Evolutionary conservation across 2,329 filamentous ascomycete species (phyloP).

Genomic region (Hysterium pulicare): DNA sequence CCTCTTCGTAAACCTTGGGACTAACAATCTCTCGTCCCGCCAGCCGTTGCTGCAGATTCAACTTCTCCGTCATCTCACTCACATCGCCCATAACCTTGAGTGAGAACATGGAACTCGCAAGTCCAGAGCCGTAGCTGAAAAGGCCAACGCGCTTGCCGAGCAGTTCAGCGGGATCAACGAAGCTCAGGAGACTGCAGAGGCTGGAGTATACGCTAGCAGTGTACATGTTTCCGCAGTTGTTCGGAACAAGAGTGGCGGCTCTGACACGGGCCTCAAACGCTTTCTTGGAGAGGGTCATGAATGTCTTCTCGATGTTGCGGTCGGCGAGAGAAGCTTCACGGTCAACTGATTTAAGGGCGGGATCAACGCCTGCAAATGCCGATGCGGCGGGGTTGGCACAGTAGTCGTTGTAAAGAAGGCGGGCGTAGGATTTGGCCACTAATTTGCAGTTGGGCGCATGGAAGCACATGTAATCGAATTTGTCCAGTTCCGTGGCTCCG

Average conservation of each 20-base stretch:
- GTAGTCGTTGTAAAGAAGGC: conserved; percentile 84
- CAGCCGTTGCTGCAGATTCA: conserved; percentile 68
- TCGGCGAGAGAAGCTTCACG: conserved; percentile 77
- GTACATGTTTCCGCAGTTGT: conserved; percentile 68
- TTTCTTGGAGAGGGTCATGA: conserved; percentile 82
- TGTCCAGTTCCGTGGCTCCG: conserved; percentile 53
- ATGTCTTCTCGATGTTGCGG: conserved; percentile 82
- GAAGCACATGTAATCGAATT: conserved; percentile 81
- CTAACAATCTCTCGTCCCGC: conserved; percentile 62
- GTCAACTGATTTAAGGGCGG: conserved; percentile 53
- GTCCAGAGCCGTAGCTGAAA: conserved; percentile 77
- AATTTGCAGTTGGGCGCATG: conserved; percentile 85
- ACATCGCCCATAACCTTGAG: conserved; percentile 64
- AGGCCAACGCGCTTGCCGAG: conserved; percentile 70
- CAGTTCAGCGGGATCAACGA: conserved; percentile 60
- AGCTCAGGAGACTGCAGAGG: conserved; percentile 58
- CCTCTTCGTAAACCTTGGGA: conserved; percentile 70
- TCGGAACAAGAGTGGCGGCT: conserved; percentile 71
- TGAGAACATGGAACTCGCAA: conserved; percentile 72
- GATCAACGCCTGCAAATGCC: conserved; percentile 67
- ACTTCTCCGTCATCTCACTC: conserved; percentile 61
- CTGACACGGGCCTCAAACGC: conserved; percentile 74
- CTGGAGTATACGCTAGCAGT: conserved; percentile 58
- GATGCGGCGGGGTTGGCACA: conserved; percentile 64
- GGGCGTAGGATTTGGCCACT: conserved; percentile 79